phyloP scores from a whole-genome alignment of 2,329 filamentous ascomycete species.

The Fusarium cyanostomum region DNA sequence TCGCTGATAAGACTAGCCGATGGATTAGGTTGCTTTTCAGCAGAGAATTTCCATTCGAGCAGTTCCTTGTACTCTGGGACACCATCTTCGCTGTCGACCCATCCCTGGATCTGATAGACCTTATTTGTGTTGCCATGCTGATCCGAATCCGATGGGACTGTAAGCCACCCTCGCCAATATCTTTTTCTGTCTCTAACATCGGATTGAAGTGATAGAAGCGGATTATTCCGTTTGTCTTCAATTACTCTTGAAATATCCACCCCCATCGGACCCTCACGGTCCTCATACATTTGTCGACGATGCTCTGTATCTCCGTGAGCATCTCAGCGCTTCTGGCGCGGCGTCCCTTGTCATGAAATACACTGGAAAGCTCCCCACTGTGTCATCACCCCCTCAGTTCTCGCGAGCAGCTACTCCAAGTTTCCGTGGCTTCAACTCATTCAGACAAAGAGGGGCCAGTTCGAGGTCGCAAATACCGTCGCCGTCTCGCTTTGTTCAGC shows the following conservation, averaged over 20 bases:
- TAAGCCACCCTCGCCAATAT: slow-evolving; percentile 55
- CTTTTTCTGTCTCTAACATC: slow-evolving; percentile 36
- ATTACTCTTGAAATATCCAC: slow-evolving; percentile 83
- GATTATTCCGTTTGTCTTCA: slow-evolving; percentile 90
- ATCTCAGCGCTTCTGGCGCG: slow-evolving; percentile 70
- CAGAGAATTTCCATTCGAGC: slow-evolving; percentile 89
- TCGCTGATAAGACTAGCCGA: slow-evolving; percentile 63
- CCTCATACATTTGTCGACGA: slow-evolving; percentile 87
- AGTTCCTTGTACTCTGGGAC: slow-evolving; percentile 89
- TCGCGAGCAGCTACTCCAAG: slow-evolving; percentile 49
- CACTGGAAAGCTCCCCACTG: slow-evolving; percentile 63
- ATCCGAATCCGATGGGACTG: slow-evolving; percentile 89
- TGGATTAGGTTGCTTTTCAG: slow-evolving; percentile 96
- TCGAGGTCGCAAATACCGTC: slow-evolving; percentile 58
- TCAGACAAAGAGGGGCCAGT: slow-evolving; percentile 55
- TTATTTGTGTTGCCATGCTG: slow-evolving; percentile 94
- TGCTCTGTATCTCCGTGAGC: slow-evolving; percentile 76
- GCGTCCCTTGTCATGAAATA: slow-evolving; percentile 76
- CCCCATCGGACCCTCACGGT: slow-evolving; percentile 67
- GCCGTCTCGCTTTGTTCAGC: slow-evolving; percentile 62
- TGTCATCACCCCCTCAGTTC: slow-evolving; percentile 38
- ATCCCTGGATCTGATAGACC: slow-evolving; percentile 80
- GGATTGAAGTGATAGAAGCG: slow-evolving; percentile 74
- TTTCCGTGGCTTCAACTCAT: slow-evolving; percentile 45
- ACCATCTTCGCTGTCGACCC: slow-evolving; percentile 88